phyloP scores from a whole-genome alignment of 805 yeast genomes.

The Candida boidinii region DNA sequence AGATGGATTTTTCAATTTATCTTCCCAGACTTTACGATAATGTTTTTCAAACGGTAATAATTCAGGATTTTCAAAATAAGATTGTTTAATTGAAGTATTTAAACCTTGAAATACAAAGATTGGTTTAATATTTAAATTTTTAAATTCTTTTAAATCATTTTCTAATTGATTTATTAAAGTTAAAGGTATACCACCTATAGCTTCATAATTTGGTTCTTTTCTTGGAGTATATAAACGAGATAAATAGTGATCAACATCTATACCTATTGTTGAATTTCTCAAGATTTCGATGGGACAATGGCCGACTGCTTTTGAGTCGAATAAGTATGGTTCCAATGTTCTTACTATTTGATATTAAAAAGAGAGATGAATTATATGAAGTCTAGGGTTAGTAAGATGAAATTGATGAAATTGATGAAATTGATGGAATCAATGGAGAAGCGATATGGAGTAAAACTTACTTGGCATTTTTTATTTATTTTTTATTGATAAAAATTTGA shows the following conservation, averaged over 20 bases:
- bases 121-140: constrained; percentile 61
- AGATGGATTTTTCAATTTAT: constrained; percentile 13
- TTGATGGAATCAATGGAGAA: too few species aligned
- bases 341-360: constrained; percentile 31
- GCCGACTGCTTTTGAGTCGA: constrained; percentile 57
- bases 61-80: constrained; percentile 17
- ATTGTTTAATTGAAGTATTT: constrained; percentile 27
- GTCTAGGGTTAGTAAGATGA: not conserved
- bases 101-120: constrained; percentile 73
- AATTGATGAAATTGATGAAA: too few species aligned
- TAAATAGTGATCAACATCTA: constrained; percentile 76
- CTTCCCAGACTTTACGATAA: constrained; percentile 41
- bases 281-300: constrained; percentile 54
- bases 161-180: constrained; percentile 49
- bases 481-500: too few species aligned
- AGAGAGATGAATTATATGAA: too few species aligned
- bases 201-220: constrained; percentile 63
- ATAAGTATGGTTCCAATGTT: constrained; percentile 59
- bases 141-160: constrained; percentile 53
- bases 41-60: constrained; percentile 29
- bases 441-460: too few species aligned
- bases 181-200: constrained; percentile 75
- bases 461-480: too few species aligned
- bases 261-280: constrained; percentile 64
- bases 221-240: constrained; percentile 51